Conservation (phyloP, 768 basidiomycete genomes). For the Lenzites betulinus region DNA sequence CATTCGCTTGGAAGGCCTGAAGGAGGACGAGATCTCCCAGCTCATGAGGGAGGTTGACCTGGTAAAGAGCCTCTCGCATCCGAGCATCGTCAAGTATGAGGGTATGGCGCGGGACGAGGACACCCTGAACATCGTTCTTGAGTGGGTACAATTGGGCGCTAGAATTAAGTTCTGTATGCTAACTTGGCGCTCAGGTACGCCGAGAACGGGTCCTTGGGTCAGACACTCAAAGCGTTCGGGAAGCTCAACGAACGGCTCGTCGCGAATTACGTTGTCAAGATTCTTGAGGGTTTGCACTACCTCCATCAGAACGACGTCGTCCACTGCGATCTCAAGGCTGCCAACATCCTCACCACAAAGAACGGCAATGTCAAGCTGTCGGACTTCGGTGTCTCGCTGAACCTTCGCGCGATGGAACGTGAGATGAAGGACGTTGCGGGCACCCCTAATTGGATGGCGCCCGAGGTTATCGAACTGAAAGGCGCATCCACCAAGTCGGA, state of each 20-base stretch:
- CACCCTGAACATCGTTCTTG: constrained; percentile 89
- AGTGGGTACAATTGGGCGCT: constrained; percentile 56
- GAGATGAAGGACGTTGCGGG: constrained; percentile 88
- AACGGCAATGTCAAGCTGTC: constrained; percentile 96
- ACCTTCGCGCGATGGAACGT: constrained; percentile 85
- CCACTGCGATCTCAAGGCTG: constrained; percentile 97
- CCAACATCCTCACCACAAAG: constrained; percentile 98
- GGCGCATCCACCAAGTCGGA: constrained; percentile 93
- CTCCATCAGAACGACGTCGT: constrained; percentile 89
- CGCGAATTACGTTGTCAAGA: constrained; percentile 93
- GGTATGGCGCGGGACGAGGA: constrained; percentile 91
- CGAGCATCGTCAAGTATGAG: constrained; percentile 96
- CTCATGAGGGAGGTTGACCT: constrained; percentile 95
- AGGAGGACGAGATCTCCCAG: constrained; percentile 86
- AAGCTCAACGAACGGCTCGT: constrained; percentile 91
- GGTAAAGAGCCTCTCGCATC: constrained; percentile 87
- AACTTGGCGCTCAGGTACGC: constrained; percentile 64
- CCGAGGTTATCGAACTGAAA: constrained; percentile 94
- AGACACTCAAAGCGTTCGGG: constrained; percentile 92
- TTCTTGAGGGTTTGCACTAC: constrained; percentile 93
- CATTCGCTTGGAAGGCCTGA: constrained; percentile 85
- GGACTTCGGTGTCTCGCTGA: constrained; percentile 97
- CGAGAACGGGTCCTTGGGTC: constrained; percentile 93
- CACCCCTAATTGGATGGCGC: constrained; percentile 99
- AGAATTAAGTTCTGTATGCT: constrained; percentile 22